Evolutionary conservation across 352 stramenopile genomes (phyloP), one percentile per base, ranked within the genome.

Genomic region (Phytopythium kandeliae): DNA sequence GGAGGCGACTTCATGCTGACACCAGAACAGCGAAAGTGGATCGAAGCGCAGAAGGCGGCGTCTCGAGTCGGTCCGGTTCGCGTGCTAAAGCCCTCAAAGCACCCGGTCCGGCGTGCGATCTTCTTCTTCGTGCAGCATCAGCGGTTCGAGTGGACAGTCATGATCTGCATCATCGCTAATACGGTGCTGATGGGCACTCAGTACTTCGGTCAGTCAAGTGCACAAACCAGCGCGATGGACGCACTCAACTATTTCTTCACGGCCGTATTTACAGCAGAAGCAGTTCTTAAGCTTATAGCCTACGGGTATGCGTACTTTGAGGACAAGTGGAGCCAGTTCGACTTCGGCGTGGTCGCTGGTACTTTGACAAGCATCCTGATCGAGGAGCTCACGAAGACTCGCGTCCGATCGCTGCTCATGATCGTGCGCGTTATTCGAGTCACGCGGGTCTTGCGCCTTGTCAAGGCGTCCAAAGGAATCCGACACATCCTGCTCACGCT

Each of bases 381-480:
- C 2, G 71, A 89, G 34, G 35, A 63, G 1, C 54, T 88, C 25
- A 88, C 72, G 0, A 76, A 72, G 9, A 55, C 74, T 0, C 86
- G 74, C 2, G 65, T 92, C 11, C 66, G 69, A 17, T 94, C 81
- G 0, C 72, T 96, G 13, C 80, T 86, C 9, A 94, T 90, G 60
- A 62, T 98, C 19, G 74, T 97, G 24, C 83, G 93, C 10, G 77
- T 97, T 1, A 96, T 98, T 57, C 69, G 94, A 17, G 89, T 98
- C 33, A 95, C 83, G 0, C 69, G 88, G 19, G 87, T 94, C 37
- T 58, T 96, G 8, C 72, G 88, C 0, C 63, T 96, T 2, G 73
- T 97, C 13, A 89, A 91, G 21, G 71, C 85, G 6, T 92, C 91
- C 2, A 90, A 96, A 58, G 85, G 74, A 38, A 86, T 98, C 44